Percentiles rank a stretch among this genome's conserved stretches.
These are phyloP conservation scores for Exophiala oligosperma DNA, from an alignment of 2,329 filamentous ascomycete genomes.

Conservation along the genomic window DNA sequence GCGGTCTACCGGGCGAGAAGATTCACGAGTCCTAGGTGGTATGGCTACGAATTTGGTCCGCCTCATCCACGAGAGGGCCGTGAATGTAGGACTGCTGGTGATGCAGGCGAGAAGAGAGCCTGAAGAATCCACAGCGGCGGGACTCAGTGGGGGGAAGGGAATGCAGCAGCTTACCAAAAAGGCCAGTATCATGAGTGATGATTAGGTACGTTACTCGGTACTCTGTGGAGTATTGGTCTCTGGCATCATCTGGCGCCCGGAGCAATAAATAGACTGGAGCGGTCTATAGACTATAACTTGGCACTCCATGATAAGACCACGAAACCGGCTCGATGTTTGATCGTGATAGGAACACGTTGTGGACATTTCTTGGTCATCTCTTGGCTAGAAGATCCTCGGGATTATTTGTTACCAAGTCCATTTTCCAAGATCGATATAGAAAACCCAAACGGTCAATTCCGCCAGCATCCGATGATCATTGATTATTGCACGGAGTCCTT, in stretches of 20 bases:
- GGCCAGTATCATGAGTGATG: slow-evolving; percentile 11
- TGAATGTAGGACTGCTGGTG: slow-evolving; percentile 69
- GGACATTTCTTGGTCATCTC: no score
- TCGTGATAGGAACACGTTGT: not conserved
- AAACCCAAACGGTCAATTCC: no score
- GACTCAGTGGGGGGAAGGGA: not conserved
- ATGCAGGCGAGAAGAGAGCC: slow-evolving; percentile 58
- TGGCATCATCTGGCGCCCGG: no score
- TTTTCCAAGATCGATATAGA: no score
- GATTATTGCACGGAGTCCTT: no score
- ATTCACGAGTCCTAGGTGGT: slow-evolving; percentile 40
- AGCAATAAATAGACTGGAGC: not conserved
- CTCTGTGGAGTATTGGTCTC: no score
- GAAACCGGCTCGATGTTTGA: not conserved
- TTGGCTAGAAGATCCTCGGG: no score
- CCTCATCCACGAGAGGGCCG: slow-evolving; percentile 56
- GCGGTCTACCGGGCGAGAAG: not conserved
- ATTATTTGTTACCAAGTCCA: no score
- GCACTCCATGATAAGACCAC: no score
- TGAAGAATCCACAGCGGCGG: slow-evolving; percentile 4
- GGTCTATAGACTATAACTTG: no score
- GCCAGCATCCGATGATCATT: no score
- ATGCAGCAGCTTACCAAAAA: slow-evolving; percentile 9
- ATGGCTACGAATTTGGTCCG: slow-evolving; percentile 60
- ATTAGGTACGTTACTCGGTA: not conserved